Base-by-base conservation (phyloP, 495 filamentous ascomycete genomes). In the Hypomontagnella submonticulosa region DNA sequence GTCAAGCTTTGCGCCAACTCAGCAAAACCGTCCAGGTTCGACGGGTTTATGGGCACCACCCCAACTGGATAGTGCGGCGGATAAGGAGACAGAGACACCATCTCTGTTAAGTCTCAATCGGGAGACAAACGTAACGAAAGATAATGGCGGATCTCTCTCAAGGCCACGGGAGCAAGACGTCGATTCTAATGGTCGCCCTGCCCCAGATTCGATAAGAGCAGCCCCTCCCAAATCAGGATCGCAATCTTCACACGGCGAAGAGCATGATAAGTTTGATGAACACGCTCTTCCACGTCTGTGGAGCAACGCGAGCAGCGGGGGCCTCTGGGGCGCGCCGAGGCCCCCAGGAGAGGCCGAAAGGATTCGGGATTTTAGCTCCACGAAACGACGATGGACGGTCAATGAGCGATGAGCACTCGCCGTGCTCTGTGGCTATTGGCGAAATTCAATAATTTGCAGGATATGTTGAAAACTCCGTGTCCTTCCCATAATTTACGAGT, bases 371-470 rank as follows among this genome's bases (percentile, higher is more conserved):
- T 49, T 76, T 8, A 78, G 57, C 27, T 67, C 68, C 1, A 69
- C 68, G 2, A 83, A 83, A 61, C 66, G 80, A 50, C 73, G 79
- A 43, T 83, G 80, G 80, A 79, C 79, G 0, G 77, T 81, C 8
- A 80, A 74, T 5, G 79, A 81, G 41, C 71, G 73, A 56, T 74
- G 53, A 74, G 50, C 4, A 1, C 16, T 8, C 8, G 1, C 11
- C 2, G 13, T 41, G 30, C 30, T 6, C 3, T 38, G 8, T 18
- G n/a, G 15, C 49, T 12, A 6, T 18, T 13, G 18, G 18, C 12
- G 6, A 6, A 27, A 27, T 27, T 30, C 3, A 40, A n/a, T 10
- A 27, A 27, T 20, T 12, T 4, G 9, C 4, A 49, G 5, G 30
- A 19, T 27, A 47, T 27, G 18, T 12, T 5, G 15, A 27, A 27